Base-by-base conservation (phyloP, 306 rosid genomes). In the Casuarina glauca region DNA sequence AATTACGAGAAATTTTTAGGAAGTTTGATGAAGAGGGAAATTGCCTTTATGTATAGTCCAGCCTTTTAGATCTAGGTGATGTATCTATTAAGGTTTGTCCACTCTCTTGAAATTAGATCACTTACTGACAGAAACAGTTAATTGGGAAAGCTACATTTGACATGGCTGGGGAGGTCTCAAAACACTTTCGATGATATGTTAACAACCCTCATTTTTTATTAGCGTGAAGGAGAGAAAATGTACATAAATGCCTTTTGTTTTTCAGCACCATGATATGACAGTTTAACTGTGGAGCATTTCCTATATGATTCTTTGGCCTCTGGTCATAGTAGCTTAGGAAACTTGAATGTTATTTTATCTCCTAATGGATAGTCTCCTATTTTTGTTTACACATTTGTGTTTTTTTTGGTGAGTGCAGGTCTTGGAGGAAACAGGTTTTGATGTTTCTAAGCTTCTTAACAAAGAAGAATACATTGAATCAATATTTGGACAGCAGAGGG, bases 401-500 rank as follows among this genome's bases (percentile, higher is more conserved):
- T 50, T 78, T 50, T 78, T 75, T 63, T 78, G 82, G 67, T 77
- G 60, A 87, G 78, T 82, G 83, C 85, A 94, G 98, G 97, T 94
- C 79, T 80, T 84, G 89, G 98, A 95, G 85, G 97, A 95, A 89
- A 92, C 98, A 20, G 98, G 98, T 78, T 95, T 95, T 82, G 93
- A 95, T 86, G 89, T 92, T 77, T 61, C 96, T 73, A 81, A 81
- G 41, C 88, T 89, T 74, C 92, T 93, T 36, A 83, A 87, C 51
- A 88, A 86, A 81, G 96, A 95, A 57, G 97, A 95, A 54, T 88
- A 72, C 84, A 87, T 92, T 81, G 98, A 95, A 82, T 79, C 49
- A 67, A 86, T 86, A 82, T 92, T 88, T 87, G 97, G 98, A 81
- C 97, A 91, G 45, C 98, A 95, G 83, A 87, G 98, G 82, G 98